Evolutionary conservation across 805 yeast genomes (phyloP).

Genomic region (Candida maris): DNA sequence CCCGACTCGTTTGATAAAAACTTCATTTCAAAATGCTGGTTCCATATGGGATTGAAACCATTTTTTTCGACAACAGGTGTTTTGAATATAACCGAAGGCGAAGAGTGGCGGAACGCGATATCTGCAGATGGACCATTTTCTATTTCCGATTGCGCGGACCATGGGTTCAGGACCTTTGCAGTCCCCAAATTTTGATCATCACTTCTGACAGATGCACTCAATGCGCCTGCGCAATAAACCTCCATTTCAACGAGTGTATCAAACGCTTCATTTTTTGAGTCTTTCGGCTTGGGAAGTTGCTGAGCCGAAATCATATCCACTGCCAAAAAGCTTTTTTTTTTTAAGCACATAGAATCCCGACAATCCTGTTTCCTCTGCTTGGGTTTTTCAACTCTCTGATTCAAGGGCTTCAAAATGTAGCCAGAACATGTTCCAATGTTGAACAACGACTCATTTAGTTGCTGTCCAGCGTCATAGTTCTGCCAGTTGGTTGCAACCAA

Average conservation of each 20-base stretch:
- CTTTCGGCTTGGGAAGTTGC: constrained; percentile 70
- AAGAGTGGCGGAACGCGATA: constrained; percentile 2
- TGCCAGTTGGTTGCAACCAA: constrained; percentile 99
- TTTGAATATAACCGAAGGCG: constrained; percentile 25
- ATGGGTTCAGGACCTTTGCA: constrained; percentile 1
- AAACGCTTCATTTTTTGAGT: constrained; percentile 40
- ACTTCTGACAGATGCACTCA: constrained; percentile 12
- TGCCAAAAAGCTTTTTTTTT: constrained; percentile 21
- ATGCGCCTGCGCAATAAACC: constrained; percentile 41
- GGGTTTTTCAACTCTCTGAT: constrained; percentile 13
- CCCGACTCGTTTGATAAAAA: constrained; percentile 36
- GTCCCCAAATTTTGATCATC: constrained; percentile 8
- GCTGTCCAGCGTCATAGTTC: constrained; percentile 84
- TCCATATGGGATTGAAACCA: constrained; percentile 90
- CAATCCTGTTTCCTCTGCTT: constrained; percentile 16
- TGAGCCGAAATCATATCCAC: constrained; percentile 74
- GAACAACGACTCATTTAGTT: constrained; percentile 80
- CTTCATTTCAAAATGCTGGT: constrained; percentile 44
- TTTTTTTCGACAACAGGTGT: constrained; percentile 49
- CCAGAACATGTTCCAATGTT: constrained; percentile 60
- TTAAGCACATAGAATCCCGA: constrained; percentile 19
- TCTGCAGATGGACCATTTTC: constrained; percentile 1
- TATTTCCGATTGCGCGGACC: neutral
- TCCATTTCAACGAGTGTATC: constrained; percentile 66
- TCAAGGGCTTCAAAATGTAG: constrained; percentile 69